phyloP scores from a whole-genome alignment of 2,329 filamentous ascomycete genomes.

The Neurospora crassa region DNA sequence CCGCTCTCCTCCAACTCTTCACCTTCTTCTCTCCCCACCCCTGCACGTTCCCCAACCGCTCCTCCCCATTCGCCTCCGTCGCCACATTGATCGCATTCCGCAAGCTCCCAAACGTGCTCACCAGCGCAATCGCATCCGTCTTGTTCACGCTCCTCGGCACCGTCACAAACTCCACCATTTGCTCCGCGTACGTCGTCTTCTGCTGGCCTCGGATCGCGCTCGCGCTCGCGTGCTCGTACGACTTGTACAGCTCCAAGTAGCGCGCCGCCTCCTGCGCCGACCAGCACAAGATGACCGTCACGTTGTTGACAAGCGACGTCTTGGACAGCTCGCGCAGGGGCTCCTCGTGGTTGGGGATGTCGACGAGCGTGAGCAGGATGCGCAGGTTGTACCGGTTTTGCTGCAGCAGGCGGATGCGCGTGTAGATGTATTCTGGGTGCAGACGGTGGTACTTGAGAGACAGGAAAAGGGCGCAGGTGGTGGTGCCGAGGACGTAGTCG shows the following conservation, averaged over 20 bases:
- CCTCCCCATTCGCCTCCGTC: constrained; percentile 62
- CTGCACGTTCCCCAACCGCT: constrained; percentile 75
- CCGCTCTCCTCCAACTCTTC: constrained; percentile 69
- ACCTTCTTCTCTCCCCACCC: constrained; percentile 97
- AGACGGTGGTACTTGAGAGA: constrained; percentile 95
- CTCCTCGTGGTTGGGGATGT: constrained; percentile 91
- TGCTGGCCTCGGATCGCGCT: constrained; percentile 79
- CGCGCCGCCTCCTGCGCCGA: constrained; percentile 85
- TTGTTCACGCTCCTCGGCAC: constrained; percentile 87
- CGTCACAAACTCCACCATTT: constrained; percentile 86
- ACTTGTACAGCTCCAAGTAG: constrained; percentile 92
- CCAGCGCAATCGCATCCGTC: constrained; percentile 81
- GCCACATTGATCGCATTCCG: constrained; percentile 79
- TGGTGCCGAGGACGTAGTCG: constrained; percentile 80
- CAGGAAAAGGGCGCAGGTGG: constrained; percentile 85
- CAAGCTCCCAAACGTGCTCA: constrained; percentile 86
- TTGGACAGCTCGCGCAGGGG: constrained; percentile 83
- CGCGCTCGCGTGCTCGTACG: constrained; percentile 75
- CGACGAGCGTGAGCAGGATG: constrained; percentile 81
- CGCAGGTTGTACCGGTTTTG: constrained; percentile 74
- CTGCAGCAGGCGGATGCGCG: constrained; percentile 73
- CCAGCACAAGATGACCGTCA: constrained; percentile 91
- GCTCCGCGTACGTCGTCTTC: constrained; percentile 73
- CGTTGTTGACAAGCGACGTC: constrained; percentile 82
- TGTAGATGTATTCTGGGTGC: constrained; percentile 97